These are phyloP conservation scores for Crucihimalaya himalaica DNA, from an alignment of 345 rosid genomes.

Conservation along the genomic window DNA sequence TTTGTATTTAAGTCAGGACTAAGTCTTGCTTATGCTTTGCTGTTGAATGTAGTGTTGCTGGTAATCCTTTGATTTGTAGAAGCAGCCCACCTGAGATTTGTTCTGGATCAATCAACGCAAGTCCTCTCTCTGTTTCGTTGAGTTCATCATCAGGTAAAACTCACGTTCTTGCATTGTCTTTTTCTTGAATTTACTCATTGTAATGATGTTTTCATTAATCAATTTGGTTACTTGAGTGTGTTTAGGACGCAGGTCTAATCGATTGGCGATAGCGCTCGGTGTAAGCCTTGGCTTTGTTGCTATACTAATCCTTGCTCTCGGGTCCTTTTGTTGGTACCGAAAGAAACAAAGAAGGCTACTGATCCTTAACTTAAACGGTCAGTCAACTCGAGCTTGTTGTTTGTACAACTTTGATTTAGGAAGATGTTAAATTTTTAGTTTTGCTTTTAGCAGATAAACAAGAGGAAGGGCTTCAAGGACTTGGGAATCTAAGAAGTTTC, in stretches of 20 bases:
- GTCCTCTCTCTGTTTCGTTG: slow-evolving; percentile 57
- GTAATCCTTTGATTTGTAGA: slow-evolving; percentile 83
- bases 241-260: slow-evolving; percentile 57
- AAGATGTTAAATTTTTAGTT: not conserved
- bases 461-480: slow-evolving; percentile 64
- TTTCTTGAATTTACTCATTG: slow-evolving; percentile 39
- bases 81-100: slow-evolving; percentile 55
- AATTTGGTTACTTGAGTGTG: slow-evolving; percentile 1
- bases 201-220: slow-evolving; percentile 25
- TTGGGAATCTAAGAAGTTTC: slow-evolving; percentile 81
- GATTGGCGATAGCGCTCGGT: slow-evolving; percentile 67
- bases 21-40: slow-evolving; percentile 25
- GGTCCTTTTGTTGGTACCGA: slow-evolving; percentile 56
- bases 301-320: slow-evolving; percentile 48
- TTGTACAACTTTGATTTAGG: not conserved
- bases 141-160: slow-evolving; percentile 50
- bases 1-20: not conserved
- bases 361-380: slow-evolving; percentile 59
- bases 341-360: slow-evolving; percentile 51
- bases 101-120: slow-evolving; percentile 56
- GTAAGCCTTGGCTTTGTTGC: slow-evolving; percentile 55
- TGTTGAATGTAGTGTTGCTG: slow-evolving; percentile 64
- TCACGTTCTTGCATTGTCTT: not conserved
- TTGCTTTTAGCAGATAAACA: slow-evolving; percentile 53
- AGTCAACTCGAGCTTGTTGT: slow-evolving; percentile 17